phyloP scores from a whole-genome alignment of 2,329 filamentous ascomycete genomes.

The Xylaria sp. region DNA sequence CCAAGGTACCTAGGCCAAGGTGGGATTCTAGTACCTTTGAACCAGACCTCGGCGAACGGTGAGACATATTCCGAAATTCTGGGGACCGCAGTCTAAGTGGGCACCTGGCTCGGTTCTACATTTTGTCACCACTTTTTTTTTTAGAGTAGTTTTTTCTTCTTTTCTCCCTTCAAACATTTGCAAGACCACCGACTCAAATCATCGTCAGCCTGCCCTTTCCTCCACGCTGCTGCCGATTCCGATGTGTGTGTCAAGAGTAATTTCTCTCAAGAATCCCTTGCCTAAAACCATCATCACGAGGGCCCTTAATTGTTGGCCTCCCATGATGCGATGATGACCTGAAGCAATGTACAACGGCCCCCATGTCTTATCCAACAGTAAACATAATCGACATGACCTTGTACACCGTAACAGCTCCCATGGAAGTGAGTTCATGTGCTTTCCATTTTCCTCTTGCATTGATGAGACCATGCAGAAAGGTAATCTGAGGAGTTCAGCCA shows the following conservation, averaged over 20 bases:
- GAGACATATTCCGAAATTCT: slow-evolving; percentile 38
- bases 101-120: neutral
- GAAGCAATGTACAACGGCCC: slow-evolving; percentile 66
- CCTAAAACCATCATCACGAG: slow-evolving; percentile 76
- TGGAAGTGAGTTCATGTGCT: slow-evolving; percentile 29
- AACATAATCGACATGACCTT: neutral
- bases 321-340: slow-evolving; percentile 77
- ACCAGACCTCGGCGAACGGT: slow-evolving; percentile 35
- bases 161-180: slow-evolving; percentile 43
- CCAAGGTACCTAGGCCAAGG: neutral
- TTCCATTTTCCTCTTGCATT: slow-evolving; percentile 33
- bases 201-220: slow-evolving; percentile 53
- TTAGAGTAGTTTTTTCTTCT: slow-evolving; percentile 27
- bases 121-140: slow-evolving; percentile 34
- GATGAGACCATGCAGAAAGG: slow-evolving; percentile 47
- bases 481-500: slow-evolving; percentile 49
- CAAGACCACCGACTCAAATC: slow-evolving; percentile 60
- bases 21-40: too few species aligned
- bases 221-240: slow-evolving; percentile 61
- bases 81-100: slow-evolving; percentile 26
- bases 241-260: slow-evolving; percentile 68
- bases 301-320: slow-evolving; percentile 68
- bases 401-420: neutral
- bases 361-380: neutral
- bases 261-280: slow-evolving; percentile 62